These are phyloP conservation scores for Alternaria sp. DNA, from an alignment of 2,329 filamentous ascomycete species.

Conservation along the genomic window DNA sequence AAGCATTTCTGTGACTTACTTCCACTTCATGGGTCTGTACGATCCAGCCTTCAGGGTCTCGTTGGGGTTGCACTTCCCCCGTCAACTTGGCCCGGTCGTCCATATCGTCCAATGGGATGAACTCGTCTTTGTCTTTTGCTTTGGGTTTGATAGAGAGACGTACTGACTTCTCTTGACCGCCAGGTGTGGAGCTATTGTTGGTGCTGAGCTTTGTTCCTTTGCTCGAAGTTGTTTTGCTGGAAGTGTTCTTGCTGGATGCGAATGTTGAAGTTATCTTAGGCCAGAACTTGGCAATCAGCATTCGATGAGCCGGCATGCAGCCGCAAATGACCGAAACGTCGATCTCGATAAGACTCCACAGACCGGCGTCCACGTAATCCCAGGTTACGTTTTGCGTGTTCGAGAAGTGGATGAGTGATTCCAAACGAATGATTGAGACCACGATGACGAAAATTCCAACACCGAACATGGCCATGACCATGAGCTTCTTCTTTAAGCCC, in stretches of 20 bases:
- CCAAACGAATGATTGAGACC: constrained; percentile 53
- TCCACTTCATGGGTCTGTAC: constrained; percentile 16
- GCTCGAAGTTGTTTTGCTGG: constrained; percentile 13
- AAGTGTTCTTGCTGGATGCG: constrained; percentile 13
- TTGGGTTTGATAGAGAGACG: constrained; percentile 31
- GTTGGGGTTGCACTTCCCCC: constrained; percentile 1
- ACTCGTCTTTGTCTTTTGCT: constrained; percentile 26
- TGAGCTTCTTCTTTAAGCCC: constrained; percentile 45
- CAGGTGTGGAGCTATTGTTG: background rate
- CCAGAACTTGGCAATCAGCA: constrained; percentile 26
- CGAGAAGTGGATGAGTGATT: constrained; percentile 54
- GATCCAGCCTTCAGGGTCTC: constrained; percentile 18
- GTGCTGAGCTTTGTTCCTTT: background rate
- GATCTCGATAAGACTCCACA: constrained; percentile 54
- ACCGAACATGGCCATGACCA: constrained; percentile 50
- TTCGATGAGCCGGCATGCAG: constrained; percentile 51
- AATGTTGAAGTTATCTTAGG: constrained; percentile 28
- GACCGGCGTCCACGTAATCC: constrained; percentile 52
- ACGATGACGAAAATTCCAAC: constrained; percentile 54
- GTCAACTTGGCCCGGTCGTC: constrained; percentile 21
- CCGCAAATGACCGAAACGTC: constrained; percentile 49
- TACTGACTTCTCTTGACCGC: constrained; percentile 10
- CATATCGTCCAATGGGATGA: constrained; percentile 34
- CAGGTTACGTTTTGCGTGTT: constrained; percentile 53
- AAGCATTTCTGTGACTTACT: constrained; percentile 6